Evolutionary conservation across 2,329 filamentous ascomycete genomes (phyloP).

Genomic region (Clonostachys rosea): DNA sequence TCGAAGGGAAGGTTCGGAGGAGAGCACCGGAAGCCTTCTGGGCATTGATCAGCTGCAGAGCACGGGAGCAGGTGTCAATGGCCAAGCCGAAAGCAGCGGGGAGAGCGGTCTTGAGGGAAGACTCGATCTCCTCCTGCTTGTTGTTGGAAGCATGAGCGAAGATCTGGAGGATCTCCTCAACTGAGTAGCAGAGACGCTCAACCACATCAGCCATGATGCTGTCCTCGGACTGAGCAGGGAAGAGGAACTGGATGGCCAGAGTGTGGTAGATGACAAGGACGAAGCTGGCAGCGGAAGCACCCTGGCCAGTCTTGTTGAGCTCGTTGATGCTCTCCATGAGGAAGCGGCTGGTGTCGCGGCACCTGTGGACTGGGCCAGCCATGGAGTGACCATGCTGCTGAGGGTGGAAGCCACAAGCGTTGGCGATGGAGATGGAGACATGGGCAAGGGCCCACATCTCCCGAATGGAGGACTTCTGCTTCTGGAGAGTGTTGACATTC

Average conservation of each 20-base stretch:
- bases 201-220: conserved; percentile 12
- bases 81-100: conserved; percentile 19
- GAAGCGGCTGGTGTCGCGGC: conserved; percentile 17
- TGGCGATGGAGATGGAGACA: conserved; percentile 20
- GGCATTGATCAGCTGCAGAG: conserved; percentile 14
- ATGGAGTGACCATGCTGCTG: conserved; percentile 11
- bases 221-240: conserved; percentile 15
- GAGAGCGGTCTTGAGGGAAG: conserved; percentile 13
- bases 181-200: conserved; percentile 17
- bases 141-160: conserved; percentile 12
- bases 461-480: conserved; percentile 22
- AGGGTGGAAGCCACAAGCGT: conserved; percentile 17
- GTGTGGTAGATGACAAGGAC: conserved; percentile 23
- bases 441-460: conserved; percentile 28
- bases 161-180: conserved; percentile 18
- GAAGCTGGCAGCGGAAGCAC: conserved; percentile 13
- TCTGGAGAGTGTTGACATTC: conserved; percentile 27
- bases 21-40: conserved; percentile 6
- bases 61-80: conserved; percentile 21
- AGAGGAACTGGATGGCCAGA: conserved; percentile 24
- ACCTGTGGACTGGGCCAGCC: conserved; percentile 11
- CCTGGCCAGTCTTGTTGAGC: conserved; percentile 11
- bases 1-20: conserved; percentile 10
- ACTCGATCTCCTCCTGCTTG: conserved; percentile 9
- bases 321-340: conserved; percentile 16